Base-by-base conservation (phyloP, 768 basidiomycete genomes). In the Pisolithus sp. region DNA sequence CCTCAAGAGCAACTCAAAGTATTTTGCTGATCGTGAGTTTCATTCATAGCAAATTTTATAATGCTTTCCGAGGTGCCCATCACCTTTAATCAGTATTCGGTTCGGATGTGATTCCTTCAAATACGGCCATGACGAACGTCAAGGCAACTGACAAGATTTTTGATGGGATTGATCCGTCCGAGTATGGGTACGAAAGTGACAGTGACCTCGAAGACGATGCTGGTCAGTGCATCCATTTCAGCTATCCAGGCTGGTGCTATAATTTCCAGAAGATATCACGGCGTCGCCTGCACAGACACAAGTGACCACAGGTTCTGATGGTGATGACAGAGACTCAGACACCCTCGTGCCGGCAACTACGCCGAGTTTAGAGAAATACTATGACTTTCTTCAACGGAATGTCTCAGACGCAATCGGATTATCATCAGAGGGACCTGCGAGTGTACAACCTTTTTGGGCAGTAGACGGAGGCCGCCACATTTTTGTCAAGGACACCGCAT, bases 401-500 rank as follows among this genome's bases (percentile, higher is more conserved):
- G 20, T 5, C 41, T 23, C 41, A 12, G 9, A 42, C 9, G 8
- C 21, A 2, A 42, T 34, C 34, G 34, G 34, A 15, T 34, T 34
- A 5, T 34, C 41, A 15, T 24, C 41, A 10, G 15, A 5, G n/a
- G 41, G 21, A 21, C 21, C 41, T 13, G 23, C 21, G n/a, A 24
- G 10, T 23, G 6, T 20, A 5, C 20, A 42, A 24, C 20, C 20
- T 7, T 20, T 45, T 38, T 20, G 60, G 38, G 49, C 52, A 17
- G 54, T 48, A n/a, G 41, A 57, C 34, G 56, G 48, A 38, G 65
- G 66, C 30, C 55, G 59, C n/a, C 58, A 66, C 15, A 40, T 64
- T 24, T 53, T 64, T 17, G 46, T 65, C 9, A 62, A 56, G 28
- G 63, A 65, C 21, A 54, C 64, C 1, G 66, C 65, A 3, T 68